Evolutionary conservation across 495 filamentous ascomycete genomes (phyloP).

Genomic region (Xylaria flabelliformis): DNA sequence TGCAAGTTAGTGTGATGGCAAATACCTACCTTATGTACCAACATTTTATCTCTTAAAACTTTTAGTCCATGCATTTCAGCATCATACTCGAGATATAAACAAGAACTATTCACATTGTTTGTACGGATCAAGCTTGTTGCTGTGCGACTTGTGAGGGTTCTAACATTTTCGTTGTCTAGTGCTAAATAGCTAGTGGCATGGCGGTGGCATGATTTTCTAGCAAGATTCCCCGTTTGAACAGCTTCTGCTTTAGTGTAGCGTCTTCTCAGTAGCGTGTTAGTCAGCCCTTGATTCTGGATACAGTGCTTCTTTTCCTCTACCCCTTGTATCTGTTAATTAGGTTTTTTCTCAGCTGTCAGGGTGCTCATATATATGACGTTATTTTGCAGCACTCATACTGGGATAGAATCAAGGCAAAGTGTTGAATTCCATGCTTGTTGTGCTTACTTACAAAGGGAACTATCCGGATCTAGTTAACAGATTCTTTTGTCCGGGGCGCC

Average conservation of each 20-base stretch:
- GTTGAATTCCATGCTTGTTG: not conserved
- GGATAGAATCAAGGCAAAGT: not conserved
- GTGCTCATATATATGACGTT: not conserved
- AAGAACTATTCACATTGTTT: too few relatives aligned
- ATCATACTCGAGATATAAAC: too few relatives aligned
- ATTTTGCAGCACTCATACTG: not conserved
- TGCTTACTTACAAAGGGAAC: conserved; percentile 1
- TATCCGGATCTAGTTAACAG: not conserved
- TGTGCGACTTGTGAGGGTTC: not conserved
- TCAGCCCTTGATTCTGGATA: not conserved
- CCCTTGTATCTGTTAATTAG: not conserved
- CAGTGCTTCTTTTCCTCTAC: not conserved
- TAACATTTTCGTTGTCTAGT: not conserved
- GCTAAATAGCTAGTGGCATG: not conserved
- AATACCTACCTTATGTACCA: not conserved
- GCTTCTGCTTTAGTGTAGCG: not conserved
- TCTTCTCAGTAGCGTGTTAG: not conserved
- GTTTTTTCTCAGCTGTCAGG: not conserved
- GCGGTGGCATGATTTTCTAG: not conserved
- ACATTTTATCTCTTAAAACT: too few relatives aligned
- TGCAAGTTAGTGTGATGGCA: not conserved
- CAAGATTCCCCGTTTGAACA: not conserved
- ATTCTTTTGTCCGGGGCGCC: not conserved
- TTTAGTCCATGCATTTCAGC: too few relatives aligned
- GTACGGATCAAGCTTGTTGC: not conserved